Conservation (phyloP, 495 filamentous ascomycete genomes). For the Neurospora sublineolata region DNA sequence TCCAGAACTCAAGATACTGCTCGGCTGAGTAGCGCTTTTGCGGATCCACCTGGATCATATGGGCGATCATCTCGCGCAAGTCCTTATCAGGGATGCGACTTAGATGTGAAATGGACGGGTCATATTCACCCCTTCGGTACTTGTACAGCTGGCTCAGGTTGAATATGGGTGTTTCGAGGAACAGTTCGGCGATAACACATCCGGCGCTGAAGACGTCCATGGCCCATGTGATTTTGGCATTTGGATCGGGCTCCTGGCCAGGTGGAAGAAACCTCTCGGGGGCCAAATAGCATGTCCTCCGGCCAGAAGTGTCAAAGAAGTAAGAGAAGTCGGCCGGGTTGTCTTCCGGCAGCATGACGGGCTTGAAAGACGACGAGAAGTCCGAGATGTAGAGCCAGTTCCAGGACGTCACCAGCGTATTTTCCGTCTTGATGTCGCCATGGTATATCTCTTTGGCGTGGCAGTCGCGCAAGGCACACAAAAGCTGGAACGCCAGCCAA, state of each 20-base stretch:
- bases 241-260: conserved; percentile 48
- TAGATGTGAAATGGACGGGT: conserved; percentile 67
- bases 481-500: conserved; percentile 93
- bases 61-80: conserved; percentile 73
- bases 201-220: conserved; percentile 99
- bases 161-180: conserved; percentile 91
- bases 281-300: conserved; percentile 91
- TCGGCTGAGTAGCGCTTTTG: conserved; percentile 87
- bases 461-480: conserved; percentile 86
- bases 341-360: conserved; percentile 86
- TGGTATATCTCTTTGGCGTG: conserved; percentile 87
- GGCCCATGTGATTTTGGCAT: conserved; percentile 61
- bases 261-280: conserved; percentile 79
- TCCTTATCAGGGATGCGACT: conserved; percentile 80
- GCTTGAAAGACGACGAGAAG: conserved; percentile 93
- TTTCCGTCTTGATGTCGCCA: conserved; percentile 98
- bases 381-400: conserved; percentile 98
- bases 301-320: conserved; percentile 88
- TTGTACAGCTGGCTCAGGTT: conserved; percentile 87
- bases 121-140: conserved; percentile 85
- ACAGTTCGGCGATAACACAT: conserved; percentile 95
- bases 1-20: conserved; percentile 87
- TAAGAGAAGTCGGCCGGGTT: conserved; percentile 97
- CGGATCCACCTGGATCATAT: conserved; percentile 93
- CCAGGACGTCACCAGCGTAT: conserved; percentile 94